Conservation (phyloP, 208 protist species). For the Acanthamoeba lenticulata region DNA sequence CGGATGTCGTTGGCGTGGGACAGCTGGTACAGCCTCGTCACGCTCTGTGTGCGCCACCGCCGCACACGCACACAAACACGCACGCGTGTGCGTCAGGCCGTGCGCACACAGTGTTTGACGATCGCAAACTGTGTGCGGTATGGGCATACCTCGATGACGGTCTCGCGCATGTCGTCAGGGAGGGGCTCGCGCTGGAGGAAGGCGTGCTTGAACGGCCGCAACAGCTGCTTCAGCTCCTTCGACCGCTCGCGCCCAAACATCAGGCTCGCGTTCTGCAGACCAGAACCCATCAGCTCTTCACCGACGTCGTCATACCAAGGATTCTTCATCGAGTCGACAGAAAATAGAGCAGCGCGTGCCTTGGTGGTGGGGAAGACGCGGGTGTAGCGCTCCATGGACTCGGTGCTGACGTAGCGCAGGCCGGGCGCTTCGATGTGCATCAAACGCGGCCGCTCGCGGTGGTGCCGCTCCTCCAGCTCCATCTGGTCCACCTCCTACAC, state of each 20-base stretch:
- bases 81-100: not conserved
- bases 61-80: not conserved
- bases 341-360: not conserved
- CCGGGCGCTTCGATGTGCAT: not conserved
- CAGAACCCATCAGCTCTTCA: not conserved
- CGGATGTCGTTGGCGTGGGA: conserved; percentile 23
- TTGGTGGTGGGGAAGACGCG: conserved; percentile 19
- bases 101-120: not conserved
- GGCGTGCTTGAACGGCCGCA: conserved; percentile 29
- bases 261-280: not conserved
- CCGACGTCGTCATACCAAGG: no score
- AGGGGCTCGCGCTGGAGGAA: not conserved
- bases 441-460: not conserved
- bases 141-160: conserved; percentile 3
- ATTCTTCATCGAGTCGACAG: no score
- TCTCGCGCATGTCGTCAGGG: not conserved
- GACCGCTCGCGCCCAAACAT: not conserved
- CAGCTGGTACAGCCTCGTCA: conserved; percentile 25
- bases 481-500: conserved; percentile 8
- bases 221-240: conserved; percentile 31
- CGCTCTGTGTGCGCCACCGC: not conserved
- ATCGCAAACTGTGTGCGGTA: not conserved
- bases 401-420: not conserved
- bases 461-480: not conserved
- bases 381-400: not conserved